phyloP scores from a whole-genome alignment of 176 grass and related monocot genomes.

The Raddia guianensis region DNA sequence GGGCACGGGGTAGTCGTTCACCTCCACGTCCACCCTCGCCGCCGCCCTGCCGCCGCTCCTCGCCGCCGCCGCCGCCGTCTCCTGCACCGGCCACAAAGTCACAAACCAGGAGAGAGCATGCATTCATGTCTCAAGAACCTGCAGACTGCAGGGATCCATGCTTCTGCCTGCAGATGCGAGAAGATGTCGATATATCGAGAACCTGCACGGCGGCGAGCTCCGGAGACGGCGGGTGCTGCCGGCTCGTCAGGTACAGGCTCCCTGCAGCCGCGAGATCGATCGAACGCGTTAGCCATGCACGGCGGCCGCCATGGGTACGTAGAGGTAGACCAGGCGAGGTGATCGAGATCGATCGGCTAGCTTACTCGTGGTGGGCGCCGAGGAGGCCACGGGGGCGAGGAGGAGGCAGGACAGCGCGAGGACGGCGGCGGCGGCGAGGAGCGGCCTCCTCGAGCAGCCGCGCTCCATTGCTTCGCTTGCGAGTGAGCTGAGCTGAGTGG shows the following conservation, averaged over 20 bases:
- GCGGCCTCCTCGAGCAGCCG: background rate
- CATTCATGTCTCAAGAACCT: no score
- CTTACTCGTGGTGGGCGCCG: conserved; percentile 50
- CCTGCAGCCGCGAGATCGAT: conserved; percentile 27
- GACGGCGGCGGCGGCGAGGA: conserved; percentile 9
- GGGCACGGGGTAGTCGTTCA: conserved; percentile 49
- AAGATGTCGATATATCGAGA: no score
- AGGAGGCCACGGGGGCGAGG: conserved; percentile 10
- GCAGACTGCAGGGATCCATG: no score
- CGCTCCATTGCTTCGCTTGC: conserved; percentile 32
- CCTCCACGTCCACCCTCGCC: conserved; percentile 52
- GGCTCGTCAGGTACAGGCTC: conserved; percentile 14
- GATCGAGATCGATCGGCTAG: background rate
- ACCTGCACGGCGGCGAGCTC: background rate
- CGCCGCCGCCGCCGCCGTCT: background rate
- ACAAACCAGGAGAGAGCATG: no score
- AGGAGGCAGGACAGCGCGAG: conserved; percentile 36
- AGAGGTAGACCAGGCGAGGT: background rate
- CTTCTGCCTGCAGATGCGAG: no score
- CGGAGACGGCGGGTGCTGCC: conserved; percentile 3
- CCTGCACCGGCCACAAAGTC: no score
- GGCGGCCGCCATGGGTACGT: no score
- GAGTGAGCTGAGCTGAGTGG: background rate
- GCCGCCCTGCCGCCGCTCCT: background rate
- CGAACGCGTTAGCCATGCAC: background rate